Percentiles rank a stretch among this genome's conserved stretches.
These are phyloP conservation scores for Cyclotella kingstonii DNA, from an alignment of 108 stramenopile species.

Conservation along the genomic window DNA sequence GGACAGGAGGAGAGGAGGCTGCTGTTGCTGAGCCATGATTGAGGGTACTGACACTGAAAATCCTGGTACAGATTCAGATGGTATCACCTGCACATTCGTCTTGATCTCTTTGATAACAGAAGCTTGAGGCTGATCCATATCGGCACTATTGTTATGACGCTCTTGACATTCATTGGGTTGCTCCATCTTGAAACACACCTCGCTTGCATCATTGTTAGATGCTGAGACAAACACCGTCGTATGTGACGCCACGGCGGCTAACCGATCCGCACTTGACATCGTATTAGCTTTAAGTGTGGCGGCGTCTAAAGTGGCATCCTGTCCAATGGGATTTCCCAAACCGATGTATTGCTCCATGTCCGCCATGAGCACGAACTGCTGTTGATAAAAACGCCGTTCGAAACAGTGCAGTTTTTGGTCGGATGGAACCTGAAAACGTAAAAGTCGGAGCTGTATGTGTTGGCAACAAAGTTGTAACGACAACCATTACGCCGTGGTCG, in stretches of 20 bases:
- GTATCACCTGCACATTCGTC: no score
- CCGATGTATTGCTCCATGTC: conserved; percentile 20
- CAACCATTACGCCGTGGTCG: no score
- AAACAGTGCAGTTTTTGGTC: no score
- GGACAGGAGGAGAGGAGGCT: neutral
- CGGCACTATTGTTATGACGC: neutral
- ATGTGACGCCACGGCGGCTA: neutral
- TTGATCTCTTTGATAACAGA: no score
- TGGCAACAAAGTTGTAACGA: no score
- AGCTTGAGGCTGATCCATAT: no score
- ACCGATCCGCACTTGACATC: neutral
- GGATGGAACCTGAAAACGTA: no score
- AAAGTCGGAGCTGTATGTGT: no score
- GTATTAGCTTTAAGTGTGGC: no score
- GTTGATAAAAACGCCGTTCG: no score
- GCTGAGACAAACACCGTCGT: conserved; percentile 26
- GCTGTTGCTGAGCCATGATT: neutral
- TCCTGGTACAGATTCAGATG: no score
- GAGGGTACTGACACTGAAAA: no score
- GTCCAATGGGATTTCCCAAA: conserved; percentile 18
- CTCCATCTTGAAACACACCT: neutral
- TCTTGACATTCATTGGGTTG: neutral
- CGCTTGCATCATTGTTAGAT: neutral
- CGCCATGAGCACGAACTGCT: neutral
- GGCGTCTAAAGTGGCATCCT: conserved; percentile 4